phyloP scores from a whole-genome alignment of 352 stramenopile genomes.

The Phytophthora ohioensis region DNA sequence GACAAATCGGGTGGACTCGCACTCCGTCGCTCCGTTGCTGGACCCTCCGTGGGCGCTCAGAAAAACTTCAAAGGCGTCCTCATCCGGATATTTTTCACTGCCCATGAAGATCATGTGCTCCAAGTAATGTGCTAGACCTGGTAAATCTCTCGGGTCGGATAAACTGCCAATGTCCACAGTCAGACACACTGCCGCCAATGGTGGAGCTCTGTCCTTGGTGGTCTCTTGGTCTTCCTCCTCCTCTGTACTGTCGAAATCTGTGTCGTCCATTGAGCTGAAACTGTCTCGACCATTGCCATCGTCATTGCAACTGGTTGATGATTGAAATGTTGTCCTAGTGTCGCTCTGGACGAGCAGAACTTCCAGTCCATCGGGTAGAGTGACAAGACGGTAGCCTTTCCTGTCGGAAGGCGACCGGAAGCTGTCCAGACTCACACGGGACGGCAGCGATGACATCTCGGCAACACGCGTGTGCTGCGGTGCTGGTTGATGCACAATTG shows the following conservation, averaged over 20 bases:
- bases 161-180: conserved; percentile 69
- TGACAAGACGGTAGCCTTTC: conserved; percentile 79
- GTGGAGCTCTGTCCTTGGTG: conserved; percentile 14
- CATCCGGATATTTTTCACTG: conserved; percentile 89
- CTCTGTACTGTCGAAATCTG: conserved; percentile 26
- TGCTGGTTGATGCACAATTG: background rate
- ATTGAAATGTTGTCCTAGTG: background rate
- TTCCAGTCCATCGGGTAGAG: conserved; percentile 70
- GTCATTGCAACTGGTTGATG: background rate
- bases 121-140: conserved; percentile 84
- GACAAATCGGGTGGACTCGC: conserved; percentile 90
- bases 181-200: conserved; percentile 61
- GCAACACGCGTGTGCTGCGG: background rate
- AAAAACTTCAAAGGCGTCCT: conserved; percentile 93
- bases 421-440: conserved; percentile 45
- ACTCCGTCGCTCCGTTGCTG: conserved; percentile 93
- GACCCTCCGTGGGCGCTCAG: conserved; percentile 87
- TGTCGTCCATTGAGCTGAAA: conserved; percentile 24
- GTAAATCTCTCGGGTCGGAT: conserved; percentile 60
- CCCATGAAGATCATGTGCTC: conserved; percentile 96
- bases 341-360: conserved; percentile 72
- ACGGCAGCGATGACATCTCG: conserved; percentile 5
- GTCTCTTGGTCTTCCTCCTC: conserved; percentile 16
- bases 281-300: conserved; percentile 9
- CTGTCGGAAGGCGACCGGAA: conserved; percentile 69